Base-by-base conservation (phyloP, 805 yeast genomes). In the Zygoascus bituminiphila region DNA sequence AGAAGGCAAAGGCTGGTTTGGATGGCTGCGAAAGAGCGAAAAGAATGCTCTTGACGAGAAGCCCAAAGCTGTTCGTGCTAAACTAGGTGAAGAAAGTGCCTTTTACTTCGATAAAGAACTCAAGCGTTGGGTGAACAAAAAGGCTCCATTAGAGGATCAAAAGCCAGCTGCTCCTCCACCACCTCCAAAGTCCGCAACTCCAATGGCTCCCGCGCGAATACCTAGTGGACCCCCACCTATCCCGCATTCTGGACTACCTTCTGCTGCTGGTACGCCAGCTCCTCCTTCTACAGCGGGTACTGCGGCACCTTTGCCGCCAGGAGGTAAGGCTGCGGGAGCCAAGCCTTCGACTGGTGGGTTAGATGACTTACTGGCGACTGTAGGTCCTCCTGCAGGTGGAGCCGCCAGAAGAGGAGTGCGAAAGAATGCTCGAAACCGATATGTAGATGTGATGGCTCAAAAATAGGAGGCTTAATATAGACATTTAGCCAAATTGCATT, bases 51-150 rank as follows among this genome's bases (percentile, higher is more conserved):
- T 73, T 41, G 75, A 77, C 24, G 81, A 77, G 42, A 85, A 78
- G 46, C 87, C 86, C 36, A 86, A 85, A 60, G 84, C 88, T 0
- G 75, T 81, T 52, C 77, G 79, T 54, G 98, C 96, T 33, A 88
- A 93, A 56, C 68, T 93, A 46, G 98, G 98, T 10, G 86, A 84
- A 49, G 75, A 79, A 51, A 83, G 74, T 60, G 70, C 77, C 15
- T 83, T 93, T 61, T 76, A 78, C 59, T 93, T 79, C 63, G 96
- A 89, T 67, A 91, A 86, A 57, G 79, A 84, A 51, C 74, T 84
- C 60, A 81, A 83, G 62, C 76, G 96, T 59, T 93, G 97, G 96
- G 78, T 93, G 46, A 82, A 87, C 60, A 78, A 77, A 48, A 77
- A 79, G 53, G 79, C 58, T 10, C 67, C 67, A 5, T 54, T 51